These are phyloP conservation scores for Globisporangium radiosum DNA, from an alignment of 352 stramenopile species.

Conservation along the genomic window DNA sequence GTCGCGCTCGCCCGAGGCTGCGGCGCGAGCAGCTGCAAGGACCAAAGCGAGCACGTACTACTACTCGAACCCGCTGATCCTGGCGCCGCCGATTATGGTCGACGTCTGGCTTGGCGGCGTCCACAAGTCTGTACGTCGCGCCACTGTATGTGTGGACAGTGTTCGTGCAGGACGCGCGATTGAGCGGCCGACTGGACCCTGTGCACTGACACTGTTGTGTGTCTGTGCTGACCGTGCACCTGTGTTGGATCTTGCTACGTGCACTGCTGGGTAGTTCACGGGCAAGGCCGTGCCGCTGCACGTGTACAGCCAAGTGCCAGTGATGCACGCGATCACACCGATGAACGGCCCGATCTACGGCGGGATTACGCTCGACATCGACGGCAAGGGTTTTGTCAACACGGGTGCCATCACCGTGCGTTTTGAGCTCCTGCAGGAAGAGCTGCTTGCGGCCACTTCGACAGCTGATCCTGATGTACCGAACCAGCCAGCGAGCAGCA, in stretches of 20 bases:
- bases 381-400: conserved; percentile 57
- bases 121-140: conserved; percentile 34
- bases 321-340: conserved; percentile 32
- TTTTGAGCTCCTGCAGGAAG: conserved; percentile 42
- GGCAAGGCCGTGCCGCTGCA: conserved; percentile 36
- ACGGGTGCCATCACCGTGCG: conserved; percentile 52
- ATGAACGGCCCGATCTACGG: conserved; percentile 78
- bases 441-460: neutral
- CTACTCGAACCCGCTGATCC: conserved; percentile 1
- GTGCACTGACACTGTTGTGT: neutral
- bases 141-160: too few relatives aligned
- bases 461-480: too few relatives aligned
- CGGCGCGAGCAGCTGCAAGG: too few relatives aligned
- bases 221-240: neutral
- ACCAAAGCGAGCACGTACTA: neutral
- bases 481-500: neutral
- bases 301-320: conserved; percentile 43
- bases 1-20: neutral
- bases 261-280: conserved; percentile 33
- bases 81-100: conserved; percentile 31
- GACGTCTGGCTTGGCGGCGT: conserved; percentile 57
- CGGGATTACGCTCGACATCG: conserved; percentile 48
- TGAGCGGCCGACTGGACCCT: too few relatives aligned
- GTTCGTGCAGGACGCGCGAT: too few relatives aligned
- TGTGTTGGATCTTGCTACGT: neutral